These are phyloP conservation scores for Ogataea hybrid DNA, from an alignment of 1,139 yeast species.

Conservation along the genomic window DNA sequence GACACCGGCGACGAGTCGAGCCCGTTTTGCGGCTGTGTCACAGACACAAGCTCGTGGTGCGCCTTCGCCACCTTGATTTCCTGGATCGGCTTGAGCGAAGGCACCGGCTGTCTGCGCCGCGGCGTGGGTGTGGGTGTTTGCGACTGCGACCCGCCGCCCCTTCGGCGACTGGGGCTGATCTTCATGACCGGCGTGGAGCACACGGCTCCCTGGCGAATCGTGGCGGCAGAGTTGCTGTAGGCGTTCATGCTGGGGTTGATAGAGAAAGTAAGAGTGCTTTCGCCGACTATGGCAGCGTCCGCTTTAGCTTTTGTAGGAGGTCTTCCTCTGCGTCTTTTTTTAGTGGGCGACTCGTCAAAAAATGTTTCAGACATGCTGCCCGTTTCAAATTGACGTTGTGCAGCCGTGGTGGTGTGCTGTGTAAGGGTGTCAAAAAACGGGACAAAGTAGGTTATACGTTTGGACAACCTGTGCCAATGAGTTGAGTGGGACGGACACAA, in stretches of 20 bases:
- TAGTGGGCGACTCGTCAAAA: conserved; percentile 20
- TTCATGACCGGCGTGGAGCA: conserved; percentile 35
- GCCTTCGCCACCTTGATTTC: conserved; percentile 17
- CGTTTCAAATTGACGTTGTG: conserved; percentile 11
- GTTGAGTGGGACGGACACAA: neutral
- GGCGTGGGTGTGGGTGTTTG: conserved; percentile 12
- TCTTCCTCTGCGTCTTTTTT: conserved; percentile 31
- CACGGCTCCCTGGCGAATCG: conserved; percentile 31
- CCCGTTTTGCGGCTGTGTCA: conserved; percentile 11
- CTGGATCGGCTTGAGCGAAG: conserved; percentile 8
- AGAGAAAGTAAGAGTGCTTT: conserved; percentile 24
- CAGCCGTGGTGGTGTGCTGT: neutral
- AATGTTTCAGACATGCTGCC: conserved; percentile 7
- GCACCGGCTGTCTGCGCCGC: conserved; percentile 5
- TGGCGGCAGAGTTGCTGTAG: conserved; percentile 30
- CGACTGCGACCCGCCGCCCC: conserved; percentile 13
- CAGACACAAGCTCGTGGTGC: conserved; percentile 20
- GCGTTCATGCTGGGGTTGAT: conserved; percentile 23
- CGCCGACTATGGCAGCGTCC: conserved; percentile 23
- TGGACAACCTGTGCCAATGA: neutral
- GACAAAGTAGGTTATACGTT: neutral
- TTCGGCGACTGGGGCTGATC: conserved; percentile 30
- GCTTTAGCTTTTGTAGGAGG: conserved; percentile 27
- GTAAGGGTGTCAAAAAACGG: neutral
- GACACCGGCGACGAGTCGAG: conserved; percentile 15